A percentile compares a stretch with the other conserved stretches of the same genome.
Conservation (phyloP, 768 basidiomycete species). For the Chalciporus chontae region DNA sequence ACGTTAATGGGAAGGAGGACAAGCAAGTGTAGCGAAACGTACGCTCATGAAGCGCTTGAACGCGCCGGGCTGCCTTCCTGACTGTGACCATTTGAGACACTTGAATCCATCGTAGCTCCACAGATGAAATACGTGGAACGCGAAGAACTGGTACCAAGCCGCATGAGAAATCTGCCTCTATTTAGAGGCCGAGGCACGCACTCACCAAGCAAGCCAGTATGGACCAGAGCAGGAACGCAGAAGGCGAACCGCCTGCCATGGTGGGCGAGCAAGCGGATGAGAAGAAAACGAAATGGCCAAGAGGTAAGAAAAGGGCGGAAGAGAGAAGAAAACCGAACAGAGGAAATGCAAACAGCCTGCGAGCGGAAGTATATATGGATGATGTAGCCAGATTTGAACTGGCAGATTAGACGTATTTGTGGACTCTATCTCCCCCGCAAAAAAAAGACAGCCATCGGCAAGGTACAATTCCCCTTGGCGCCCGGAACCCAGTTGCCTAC, state of each 20-base stretch:
- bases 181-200: conserved; percentile 1
- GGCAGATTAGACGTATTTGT: conserved; percentile 12
- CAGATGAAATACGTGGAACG: conserved; percentile 69
- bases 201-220: conserved; percentile 63
- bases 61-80: conserved; percentile 74
- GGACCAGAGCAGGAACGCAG: conserved; percentile 76
- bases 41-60: conserved; percentile 93
- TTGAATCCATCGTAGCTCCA: conserved; percentile 77
- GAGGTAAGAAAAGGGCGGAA: not conserved
- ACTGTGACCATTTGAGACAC: conserved; percentile 65
- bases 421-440: conserved; percentile 21
- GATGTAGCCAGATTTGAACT: not conserved
- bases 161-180: conserved; percentile 1
- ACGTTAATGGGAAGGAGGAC: conserved; percentile 12
- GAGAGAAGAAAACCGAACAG: not conserved
- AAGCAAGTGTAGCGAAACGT: conserved; percentile 24
- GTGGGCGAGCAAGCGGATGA: conserved; percentile 11
- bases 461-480: no score
- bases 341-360: not conserved
- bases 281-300: not conserved
- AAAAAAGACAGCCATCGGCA: not conserved
- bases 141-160: conserved; percentile 47
- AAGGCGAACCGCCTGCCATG: conserved; percentile 74
- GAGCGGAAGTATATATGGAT: conserved; percentile 3
- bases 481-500: no score